These are phyloP conservation scores for Globisporangium sylvaticum DNA, from an alignment of 352 stramenopile genomes.

Conservation along the genomic window DNA sequence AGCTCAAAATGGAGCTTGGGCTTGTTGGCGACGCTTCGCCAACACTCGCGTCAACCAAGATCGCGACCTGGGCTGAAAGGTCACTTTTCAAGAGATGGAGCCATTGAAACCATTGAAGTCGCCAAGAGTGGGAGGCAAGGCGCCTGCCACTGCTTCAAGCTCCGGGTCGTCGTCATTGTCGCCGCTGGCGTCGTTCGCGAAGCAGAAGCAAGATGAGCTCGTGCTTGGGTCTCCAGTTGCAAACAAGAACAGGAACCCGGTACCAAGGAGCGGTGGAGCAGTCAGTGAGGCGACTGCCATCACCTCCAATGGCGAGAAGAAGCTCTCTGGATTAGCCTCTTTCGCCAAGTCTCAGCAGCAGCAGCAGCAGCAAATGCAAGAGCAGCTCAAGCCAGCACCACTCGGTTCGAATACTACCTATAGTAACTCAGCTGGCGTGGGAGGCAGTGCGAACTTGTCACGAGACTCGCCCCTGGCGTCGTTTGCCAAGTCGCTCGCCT, in stretches of 20 bases:
- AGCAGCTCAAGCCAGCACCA: not conserved
- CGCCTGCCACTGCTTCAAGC: not conserved
- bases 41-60: not conserved
- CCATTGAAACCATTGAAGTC: conserved; percentile 2
- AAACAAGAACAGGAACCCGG: not conserved
- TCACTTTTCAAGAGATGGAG: conserved; percentile 4
- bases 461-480: not conserved
- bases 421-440: not conserved
- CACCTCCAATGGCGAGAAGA: not conserved
- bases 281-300: not conserved
- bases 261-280: not conserved
- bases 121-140: not conserved
- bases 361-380: not conserved
- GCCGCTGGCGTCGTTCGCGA: conserved; percentile 3
- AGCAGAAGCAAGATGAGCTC: not conserved
- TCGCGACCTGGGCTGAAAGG: not conserved
- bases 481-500: conserved; percentile 7
- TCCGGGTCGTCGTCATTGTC: not conserved
- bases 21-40: not conserved
- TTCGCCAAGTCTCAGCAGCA: conserved; percentile 9
- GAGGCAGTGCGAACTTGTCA: not conserved
- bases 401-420: not conserved
- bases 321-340: conserved; percentile 10
- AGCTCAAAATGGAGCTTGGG: not conserved
- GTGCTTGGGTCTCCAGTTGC: not conserved